phyloP scores from a whole-genome alignment of 1,284 basidiomycete species.

The Malassezia dermatis region DNA sequence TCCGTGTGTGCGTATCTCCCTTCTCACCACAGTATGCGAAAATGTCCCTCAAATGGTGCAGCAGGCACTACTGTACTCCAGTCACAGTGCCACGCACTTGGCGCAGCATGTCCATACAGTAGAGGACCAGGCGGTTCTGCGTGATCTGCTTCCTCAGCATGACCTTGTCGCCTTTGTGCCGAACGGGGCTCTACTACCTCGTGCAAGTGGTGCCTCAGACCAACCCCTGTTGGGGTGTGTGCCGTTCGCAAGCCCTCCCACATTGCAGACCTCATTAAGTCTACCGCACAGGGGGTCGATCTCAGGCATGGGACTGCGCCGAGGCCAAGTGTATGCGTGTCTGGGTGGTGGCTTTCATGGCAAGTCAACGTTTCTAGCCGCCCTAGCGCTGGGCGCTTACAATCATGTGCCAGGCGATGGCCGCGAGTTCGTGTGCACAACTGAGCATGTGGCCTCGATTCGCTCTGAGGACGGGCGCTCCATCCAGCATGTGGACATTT shows the following conservation, averaged over 20 bases:
- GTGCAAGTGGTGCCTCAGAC: conserved; percentile 12
- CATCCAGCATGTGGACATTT: conserved; percentile 13
- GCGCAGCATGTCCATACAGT: conserved; percentile 2
- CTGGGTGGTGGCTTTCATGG: conserved; percentile 20
- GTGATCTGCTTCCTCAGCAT: not conserved
- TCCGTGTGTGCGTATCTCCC: not conserved
- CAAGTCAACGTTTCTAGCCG: conserved; percentile 19
- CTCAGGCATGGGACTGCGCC: conserved; percentile 10
- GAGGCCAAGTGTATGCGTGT: conserved; percentile 3
- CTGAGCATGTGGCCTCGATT: not conserved
- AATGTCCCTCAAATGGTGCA: conserved; percentile 10
- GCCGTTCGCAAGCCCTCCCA: conserved; percentile 8
- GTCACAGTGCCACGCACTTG: not conserved
- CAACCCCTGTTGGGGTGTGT: conserved; percentile 5
- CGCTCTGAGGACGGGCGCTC: conserved; percentile 19
- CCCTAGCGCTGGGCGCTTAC: conserved; percentile 13
- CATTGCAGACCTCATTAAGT: not conserved
- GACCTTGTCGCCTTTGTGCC: conserved; percentile 16
- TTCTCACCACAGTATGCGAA: conserved; percentile 7
- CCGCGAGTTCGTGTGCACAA: conserved; percentile 16
- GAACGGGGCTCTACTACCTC: conserved; percentile 13
- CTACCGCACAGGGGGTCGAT: conserved; percentile 13
- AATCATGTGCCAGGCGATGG: conserved; percentile 17
- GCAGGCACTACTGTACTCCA: not conserved
- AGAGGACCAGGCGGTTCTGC: conserved; percentile 16